phyloP scores from a whole-genome alignment of 345 rosid species.

The Boechera divaricarpa region DNA sequence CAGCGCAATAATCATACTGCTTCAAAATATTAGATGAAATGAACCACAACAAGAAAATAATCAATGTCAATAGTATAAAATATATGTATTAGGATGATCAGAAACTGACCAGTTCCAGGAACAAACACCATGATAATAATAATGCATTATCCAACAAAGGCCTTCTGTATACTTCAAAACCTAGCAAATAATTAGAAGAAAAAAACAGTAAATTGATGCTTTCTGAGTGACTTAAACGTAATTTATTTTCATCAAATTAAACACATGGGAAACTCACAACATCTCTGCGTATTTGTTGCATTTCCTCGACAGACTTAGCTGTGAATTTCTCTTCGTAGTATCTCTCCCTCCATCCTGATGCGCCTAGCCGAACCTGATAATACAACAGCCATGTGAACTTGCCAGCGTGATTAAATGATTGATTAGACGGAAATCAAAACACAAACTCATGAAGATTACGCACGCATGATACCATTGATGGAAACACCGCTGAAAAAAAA shows the following conservation, averaged over 20 bases:
- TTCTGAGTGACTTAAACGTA: conserved; percentile 8
- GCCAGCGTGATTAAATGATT: conserved; percentile 8
- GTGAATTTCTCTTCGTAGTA: conserved; percentile 86
- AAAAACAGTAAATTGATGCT: conserved; percentile 22
- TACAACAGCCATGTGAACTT: conserved; percentile 20
- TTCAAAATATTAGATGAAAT: conserved; percentile 16
- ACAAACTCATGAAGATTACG: conserved; percentile 15
- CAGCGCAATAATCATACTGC: conserved; percentile 16
- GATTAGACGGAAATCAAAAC: neutral
- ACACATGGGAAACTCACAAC: conserved; percentile 63
- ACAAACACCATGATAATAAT: conserved; percentile 95
- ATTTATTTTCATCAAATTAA: conserved; percentile 22
- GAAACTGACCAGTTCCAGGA: conserved; percentile 95
- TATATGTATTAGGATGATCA: conserved; percentile 24
- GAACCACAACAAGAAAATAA: conserved; percentile 19
- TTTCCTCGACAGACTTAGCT: conserved; percentile 65
- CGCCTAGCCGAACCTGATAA: conserved; percentile 77
- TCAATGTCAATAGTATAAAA: neutral
- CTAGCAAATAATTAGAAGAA: conserved; percentile 45
- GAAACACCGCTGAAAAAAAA: neutral
- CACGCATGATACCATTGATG: conserved; percentile 21
- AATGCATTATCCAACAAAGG: conserved; percentile 96
- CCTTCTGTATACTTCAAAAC: conserved; percentile 88
- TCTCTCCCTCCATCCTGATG: conserved; percentile 94
- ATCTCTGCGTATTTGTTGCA: conserved; percentile 76